These are phyloP conservation scores for Moesziomyces globuligerus DNA, from an alignment of 1,284 basidiomycete genomes.

Conservation along the genomic window DNA sequence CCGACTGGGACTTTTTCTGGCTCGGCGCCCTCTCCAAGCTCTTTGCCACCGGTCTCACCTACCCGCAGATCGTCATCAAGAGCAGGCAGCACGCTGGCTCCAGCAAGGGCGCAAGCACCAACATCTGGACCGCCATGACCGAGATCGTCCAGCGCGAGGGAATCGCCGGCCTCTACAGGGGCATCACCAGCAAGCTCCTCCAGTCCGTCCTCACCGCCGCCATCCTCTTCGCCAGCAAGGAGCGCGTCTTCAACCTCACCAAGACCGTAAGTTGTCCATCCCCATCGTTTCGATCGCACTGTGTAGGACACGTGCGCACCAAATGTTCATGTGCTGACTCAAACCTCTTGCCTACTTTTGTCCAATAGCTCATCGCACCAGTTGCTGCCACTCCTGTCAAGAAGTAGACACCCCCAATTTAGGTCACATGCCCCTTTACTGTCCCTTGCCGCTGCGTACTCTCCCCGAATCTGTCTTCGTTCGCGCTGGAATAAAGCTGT, in stretches of 20 bases:
- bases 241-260: slow-evolving; percentile 60
- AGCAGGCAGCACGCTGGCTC: slow-evolving; percentile 62
- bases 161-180: slow-evolving; percentile 63
- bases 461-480: too few relatives aligned
- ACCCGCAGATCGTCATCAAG: slow-evolving; percentile 67
- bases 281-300: too few relatives aligned
- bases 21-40: slow-evolving; percentile 65
- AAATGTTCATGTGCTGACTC: too few relatives aligned
- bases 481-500: neutral
- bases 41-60: slow-evolving; percentile 64
- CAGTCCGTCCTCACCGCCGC: slow-evolving; percentile 65
- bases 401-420: slow-evolving; percentile 10
- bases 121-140: slow-evolving; percentile 66
- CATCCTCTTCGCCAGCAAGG: slow-evolving; percentile 65
- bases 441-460: neutral
- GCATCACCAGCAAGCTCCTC: slow-evolving; percentile 63
- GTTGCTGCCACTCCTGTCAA: slow-evolving; percentile 33
- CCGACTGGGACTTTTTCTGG: slow-evolving; percentile 66
- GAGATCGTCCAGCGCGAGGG: slow-evolving; percentile 64
- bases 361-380: slow-evolving; percentile 30
- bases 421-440: neutral
- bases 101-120: slow-evolving; percentile 51
- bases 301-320: too few relatives aligned
- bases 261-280: slow-evolving; percentile 28
- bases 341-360: neutral